A percentile compares a stretch with the other conserved stretches of the same genome.
Evolutionary conservation across 1,284 basidiomycete species (phyloP).

Genomic region (Cryptococcus sp.): DNA sequence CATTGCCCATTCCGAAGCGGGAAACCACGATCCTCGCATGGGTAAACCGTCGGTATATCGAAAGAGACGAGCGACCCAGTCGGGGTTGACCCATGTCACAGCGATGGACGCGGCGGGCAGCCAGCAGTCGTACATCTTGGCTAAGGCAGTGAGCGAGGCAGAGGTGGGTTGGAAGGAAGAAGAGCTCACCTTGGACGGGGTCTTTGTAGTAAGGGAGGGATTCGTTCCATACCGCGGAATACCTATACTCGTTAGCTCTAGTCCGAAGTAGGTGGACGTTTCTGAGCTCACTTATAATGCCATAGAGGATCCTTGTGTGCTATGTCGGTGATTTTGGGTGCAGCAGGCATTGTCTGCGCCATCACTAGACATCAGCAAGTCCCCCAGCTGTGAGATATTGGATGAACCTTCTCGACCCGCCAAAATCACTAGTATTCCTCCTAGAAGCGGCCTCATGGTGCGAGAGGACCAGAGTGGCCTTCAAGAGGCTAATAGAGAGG

Average conservation of each 20-base stretch:
- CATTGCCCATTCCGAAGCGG: constrained; percentile 4
- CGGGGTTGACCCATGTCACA: constrained; percentile 18
- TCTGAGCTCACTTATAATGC: not conserved
- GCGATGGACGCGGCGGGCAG: constrained; percentile 21
- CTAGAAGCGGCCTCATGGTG: too few relatives aligned
- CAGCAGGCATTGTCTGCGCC: not conserved
- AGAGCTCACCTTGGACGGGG: constrained; percentile 21
- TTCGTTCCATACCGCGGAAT: constrained; percentile 15
- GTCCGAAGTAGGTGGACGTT: not conserved
- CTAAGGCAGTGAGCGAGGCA: constrained; percentile 10
- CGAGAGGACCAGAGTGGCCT: too few relatives aligned
- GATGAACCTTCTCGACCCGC: too few relatives aligned
- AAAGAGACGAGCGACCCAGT: constrained; percentile 22
- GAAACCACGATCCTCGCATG: constrained; percentile 1
- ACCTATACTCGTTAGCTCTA: not conserved
- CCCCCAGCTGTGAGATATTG: too few relatives aligned
- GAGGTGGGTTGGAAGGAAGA: not conserved
- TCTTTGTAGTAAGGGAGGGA: constrained; percentile 16
- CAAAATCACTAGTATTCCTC: too few relatives aligned
- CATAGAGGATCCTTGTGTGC: not conserved
- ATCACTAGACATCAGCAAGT: too few relatives aligned
- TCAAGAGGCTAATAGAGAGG: too few relatives aligned
- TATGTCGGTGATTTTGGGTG: not conserved
- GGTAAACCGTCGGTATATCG: constrained; percentile 17
- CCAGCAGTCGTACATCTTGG: constrained; percentile 25